Percentiles rank a stretch among this genome's conserved stretches.
These are phyloP conservation scores for Kluyveromyces wickerhamii DNA, from an alignment of 805 yeast species.

Conservation along the genomic window DNA sequence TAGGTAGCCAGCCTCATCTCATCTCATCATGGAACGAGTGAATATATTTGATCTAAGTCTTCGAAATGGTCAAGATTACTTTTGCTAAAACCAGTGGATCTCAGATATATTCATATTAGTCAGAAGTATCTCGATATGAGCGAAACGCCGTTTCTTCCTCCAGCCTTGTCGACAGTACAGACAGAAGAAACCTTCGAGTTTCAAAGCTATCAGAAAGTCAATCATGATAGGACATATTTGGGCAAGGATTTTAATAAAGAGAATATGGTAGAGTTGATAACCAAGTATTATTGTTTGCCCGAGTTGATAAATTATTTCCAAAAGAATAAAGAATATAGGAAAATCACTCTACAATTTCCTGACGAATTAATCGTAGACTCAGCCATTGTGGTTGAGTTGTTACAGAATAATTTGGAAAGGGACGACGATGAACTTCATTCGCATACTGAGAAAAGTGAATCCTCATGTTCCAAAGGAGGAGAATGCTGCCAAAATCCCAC, in stretches of 20 bases:
- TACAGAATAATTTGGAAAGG: conserved; percentile 36
- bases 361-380: conserved; percentile 75
- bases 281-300: conserved; percentile 48
- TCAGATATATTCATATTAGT: too few species aligned
- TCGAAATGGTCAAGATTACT: too few species aligned
- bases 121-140: conserved; percentile 9
- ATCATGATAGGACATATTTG: conserved; percentile 24
- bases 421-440: neutral
- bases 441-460: neutral
- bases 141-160: conserved; percentile 38
- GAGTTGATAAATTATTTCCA: conserved; percentile 37
- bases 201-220: conserved; percentile 32
- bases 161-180: conserved; percentile 67
- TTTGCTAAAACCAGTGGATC: too few species aligned
- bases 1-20: too few species aligned
- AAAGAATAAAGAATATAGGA: conserved; percentile 32
- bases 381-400: conserved; percentile 50
- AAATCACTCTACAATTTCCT: conserved; percentile 84
- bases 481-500: neutral
- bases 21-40: too few species aligned
- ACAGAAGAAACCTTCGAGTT: conserved; percentile 49
- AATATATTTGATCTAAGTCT: too few species aligned
- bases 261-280: conserved; percentile 31
- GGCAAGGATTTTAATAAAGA: conserved; percentile 19
- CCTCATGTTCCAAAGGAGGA: neutral